Evolutionary conservation across 164 flowering plant genomes (phyloP).

Genomic region (Vitis riparia): DNA sequence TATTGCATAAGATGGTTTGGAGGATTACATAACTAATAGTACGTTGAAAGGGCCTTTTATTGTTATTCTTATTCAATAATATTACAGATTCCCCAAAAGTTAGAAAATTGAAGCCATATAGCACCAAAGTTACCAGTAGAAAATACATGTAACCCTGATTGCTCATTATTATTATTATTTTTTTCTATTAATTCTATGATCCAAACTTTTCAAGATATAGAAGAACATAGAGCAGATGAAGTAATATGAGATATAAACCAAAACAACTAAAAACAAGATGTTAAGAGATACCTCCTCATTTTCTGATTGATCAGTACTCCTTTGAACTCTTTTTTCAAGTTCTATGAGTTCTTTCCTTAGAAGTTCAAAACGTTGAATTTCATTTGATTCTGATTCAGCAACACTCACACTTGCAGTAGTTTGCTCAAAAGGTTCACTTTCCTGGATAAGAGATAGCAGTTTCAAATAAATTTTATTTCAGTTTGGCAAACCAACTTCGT

Average conservation of each 20-base stretch:
- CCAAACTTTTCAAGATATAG: not conserved
- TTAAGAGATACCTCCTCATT: constrained; percentile 59
- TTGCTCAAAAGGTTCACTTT: constrained; percentile 26
- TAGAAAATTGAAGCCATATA: no score
- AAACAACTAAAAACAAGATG: not conserved
- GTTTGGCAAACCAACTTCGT: constrained; percentile 1
- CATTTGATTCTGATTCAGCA: constrained; percentile 51
- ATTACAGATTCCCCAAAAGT: no score
- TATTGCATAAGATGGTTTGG: no score
- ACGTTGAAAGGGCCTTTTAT: no score
- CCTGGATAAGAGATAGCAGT: constrained; percentile 38
- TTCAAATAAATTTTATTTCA: constrained; percentile 3
- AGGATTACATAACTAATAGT: no score
- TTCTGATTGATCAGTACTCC: constrained; percentile 57
- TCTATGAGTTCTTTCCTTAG: constrained; percentile 79
- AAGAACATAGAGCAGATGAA: not conserved
- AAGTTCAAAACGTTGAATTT: constrained; percentile 76
- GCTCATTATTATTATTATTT: no score
- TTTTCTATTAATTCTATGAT: no score
- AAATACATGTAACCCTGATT: no score
- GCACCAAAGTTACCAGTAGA: no score
- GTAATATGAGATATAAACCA: no score
- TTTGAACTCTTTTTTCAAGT: constrained; percentile 89
- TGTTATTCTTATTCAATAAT: no score
- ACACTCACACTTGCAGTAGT: constrained; percentile 17